Percentiles rank a stretch among this genome's conserved stretches.
phyloP scores from a whole-genome alignment of 352 stramenopile genomes.

The Phytopythium aichiense region DNA sequence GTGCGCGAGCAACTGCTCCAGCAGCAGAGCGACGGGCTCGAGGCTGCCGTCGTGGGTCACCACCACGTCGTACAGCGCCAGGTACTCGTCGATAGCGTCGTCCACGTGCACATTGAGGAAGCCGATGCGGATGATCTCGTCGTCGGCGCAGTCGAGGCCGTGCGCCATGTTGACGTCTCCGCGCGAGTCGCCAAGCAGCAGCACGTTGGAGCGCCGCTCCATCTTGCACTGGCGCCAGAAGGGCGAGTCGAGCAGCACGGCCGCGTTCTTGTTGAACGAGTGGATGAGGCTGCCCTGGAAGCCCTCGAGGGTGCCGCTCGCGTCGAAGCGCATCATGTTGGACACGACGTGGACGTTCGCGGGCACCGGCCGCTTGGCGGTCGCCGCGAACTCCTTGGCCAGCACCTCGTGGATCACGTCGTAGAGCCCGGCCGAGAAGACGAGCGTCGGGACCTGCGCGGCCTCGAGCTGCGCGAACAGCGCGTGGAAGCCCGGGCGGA shows the following conservation, averaged over 20 bases:
- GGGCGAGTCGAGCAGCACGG: constrained; percentile 53
- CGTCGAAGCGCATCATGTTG: constrained; percentile 74
- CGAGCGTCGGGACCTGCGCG: constrained; percentile 43
- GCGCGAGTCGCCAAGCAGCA: constrained; percentile 64
- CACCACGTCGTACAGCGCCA: constrained; percentile 60
- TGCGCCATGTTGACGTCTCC: constrained; percentile 56
- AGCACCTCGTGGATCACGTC: constrained; percentile 53
- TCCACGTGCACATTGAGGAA: constrained; percentile 70
- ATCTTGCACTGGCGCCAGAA: constrained; percentile 49
- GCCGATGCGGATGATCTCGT: constrained; percentile 53
- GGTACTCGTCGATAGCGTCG: constrained; percentile 61
- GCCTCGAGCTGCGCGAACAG: constrained; percentile 35
- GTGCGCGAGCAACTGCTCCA: constrained; percentile 32
- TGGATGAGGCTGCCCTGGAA: constrained; percentile 70
- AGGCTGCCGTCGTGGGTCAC: constrained; percentile 65
- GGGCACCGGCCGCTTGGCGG: constrained; percentile 17
- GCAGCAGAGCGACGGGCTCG: constrained; percentile 33
- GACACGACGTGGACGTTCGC: constrained; percentile 69
- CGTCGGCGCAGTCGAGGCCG: constrained; percentile 28
- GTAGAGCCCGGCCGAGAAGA: constrained; percentile 59
- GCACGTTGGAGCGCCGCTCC: constrained; percentile 55
- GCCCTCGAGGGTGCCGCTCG: constrained; percentile 30
- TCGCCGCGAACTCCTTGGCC: constrained; percentile 34
- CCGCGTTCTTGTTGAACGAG: constrained; percentile 75
- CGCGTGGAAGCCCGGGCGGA: constrained; percentile 42